Base-by-base conservation (phyloP, 2,329 filamentous ascomycete species). In the Emergomyces africanus region DNA sequence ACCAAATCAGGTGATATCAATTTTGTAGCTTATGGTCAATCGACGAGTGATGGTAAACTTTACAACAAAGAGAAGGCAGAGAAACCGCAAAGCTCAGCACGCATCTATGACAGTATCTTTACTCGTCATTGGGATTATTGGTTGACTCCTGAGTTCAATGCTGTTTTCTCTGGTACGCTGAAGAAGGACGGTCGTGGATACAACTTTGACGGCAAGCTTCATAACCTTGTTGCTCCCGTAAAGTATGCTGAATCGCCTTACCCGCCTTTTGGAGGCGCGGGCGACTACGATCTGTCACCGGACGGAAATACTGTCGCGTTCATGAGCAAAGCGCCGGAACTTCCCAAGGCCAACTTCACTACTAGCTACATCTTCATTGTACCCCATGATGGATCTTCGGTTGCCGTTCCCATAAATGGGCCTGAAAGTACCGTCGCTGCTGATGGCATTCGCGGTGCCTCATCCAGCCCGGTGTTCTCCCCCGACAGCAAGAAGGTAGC, bases 51-150 rank as follows among this genome's bases (percentile, higher is more conserved):
- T 51, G 91, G 89, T 5, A 76, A 82, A 1, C 79, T 94, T 30
- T 85, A 85, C 73, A 88, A 88, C 68, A 77, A 83, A 14, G 78
- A 84, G 42, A 77, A 79, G 15, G 83, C 81, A 42, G 75, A 81
- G 62, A 83, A 84, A 67, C 76, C 81, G 1, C 73, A 78, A 28
- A 85, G 85, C 23, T 81, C 83, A 3, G 89, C 83, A 33, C 85
- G 82, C 66, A 80, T 90, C 25, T 94, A 94, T 71, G 83, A 83
- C 23, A 83, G 81, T 54, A 81, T 91, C 30, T 94, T 89, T 67
- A 87, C 89, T 33, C 82, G 89, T 15, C 88, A 95, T 67, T 95
- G 89, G 89, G 89, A 95, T 69, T 72, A 80, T n/a, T 95, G 86
- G 74, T 77, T 84, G 30, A 83, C 81, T 0, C 80, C 84, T 51